Evolutionary conservation across 768 basidiomycete genomes (phyloP), one percentile per base, ranked within the genome.

Genomic region (Hortiboletus campestris): DNA sequence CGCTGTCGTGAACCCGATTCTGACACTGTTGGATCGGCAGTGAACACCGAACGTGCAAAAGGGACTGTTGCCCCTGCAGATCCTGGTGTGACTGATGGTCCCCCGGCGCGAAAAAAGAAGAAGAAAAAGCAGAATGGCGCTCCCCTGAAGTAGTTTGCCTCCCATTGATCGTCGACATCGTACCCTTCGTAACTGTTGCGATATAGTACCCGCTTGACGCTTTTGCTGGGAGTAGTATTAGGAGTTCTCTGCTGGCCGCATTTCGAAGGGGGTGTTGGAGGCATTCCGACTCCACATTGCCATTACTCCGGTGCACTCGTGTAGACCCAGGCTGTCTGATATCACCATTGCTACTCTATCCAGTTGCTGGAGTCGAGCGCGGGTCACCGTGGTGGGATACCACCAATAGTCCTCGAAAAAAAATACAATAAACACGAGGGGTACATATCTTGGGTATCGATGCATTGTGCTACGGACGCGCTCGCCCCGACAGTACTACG

Each of bases 51-150:
- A 43, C 44, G 2, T 32, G 19, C n/a, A 6, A 43, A 43, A 35
- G 6, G 4, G 34, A 46, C 34, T 3, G 11, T 20, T 6, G 31
- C 19, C 10, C 28, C 40, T 2, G 16, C 17, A 10, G 45, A 20
- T 17, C 42, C 11, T 13, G 41, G 34, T 14, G 36, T 5, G 6
- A 22, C 28, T 5, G 52, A 54, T 3, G 35, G 51, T 12, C 59
- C 55, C 6, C 57, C 58, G 0, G 56, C 62, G 1, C 62, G 60
- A 16, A 71, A 69, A 29, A 67, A 58, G 54, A 64, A 57, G 56
- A 70, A 59, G 53, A 65, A 61, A 13, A 57, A 61, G 19, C 62
- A 54, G 36, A 42, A 6, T 9, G 25, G 34, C n/a, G 13, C 19
- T 32, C 2, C 4, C 4, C 49, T 31, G 41, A 64, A 49, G 32